phyloP scores from a whole-genome alignment of 2,329 filamentous ascomycete species.

The Pezicula rhizophila region DNA sequence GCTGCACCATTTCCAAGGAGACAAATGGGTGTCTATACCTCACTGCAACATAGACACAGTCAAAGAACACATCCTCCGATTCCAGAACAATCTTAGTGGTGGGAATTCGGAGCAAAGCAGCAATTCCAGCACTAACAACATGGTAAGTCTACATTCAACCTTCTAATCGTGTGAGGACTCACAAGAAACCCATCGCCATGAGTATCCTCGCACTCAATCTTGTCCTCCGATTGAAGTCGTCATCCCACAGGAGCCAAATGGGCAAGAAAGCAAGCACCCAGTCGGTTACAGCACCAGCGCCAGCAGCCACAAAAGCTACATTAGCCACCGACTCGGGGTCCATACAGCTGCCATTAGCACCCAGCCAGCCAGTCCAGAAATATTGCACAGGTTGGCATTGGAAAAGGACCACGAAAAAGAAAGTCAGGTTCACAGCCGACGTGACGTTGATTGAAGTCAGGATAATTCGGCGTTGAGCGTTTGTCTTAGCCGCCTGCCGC shows the following conservation, averaged over 20 bases:
- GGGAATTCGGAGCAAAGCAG: conserved; percentile 5
- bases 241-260: conserved; percentile 42
- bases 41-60: conserved; percentile 6
- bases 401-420: conserved; percentile 41
- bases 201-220: conserved; percentile 38
- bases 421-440: conserved; percentile 29
- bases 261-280: conserved; percentile 44
- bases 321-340: conserved; percentile 33
- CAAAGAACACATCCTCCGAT: conserved; percentile 8
- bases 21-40: not conserved
- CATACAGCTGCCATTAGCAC: conserved; percentile 34
- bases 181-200: conserved; percentile 36
- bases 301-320: conserved; percentile 38
- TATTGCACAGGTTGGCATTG: conserved; percentile 42
- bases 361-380: conserved; percentile 39
- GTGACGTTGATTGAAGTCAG: conserved; percentile 31
- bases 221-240: conserved; percentile 34
- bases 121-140: conserved; percentile 2
- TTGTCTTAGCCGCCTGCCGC: conserved; percentile 18
- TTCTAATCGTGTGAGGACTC: conserved; percentile 14
- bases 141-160: conserved; percentile 4
- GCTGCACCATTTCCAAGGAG: not conserved
- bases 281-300: conserved; percentile 38
- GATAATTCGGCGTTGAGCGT: conserved; percentile 2
- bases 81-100: conserved; percentile 2